A percentile compares a stretch with the other conserved stretches of the same genome.
phyloP scores from a whole-genome alignment of 352 stramenopile species.

The Phytophthora megakarya region DNA sequence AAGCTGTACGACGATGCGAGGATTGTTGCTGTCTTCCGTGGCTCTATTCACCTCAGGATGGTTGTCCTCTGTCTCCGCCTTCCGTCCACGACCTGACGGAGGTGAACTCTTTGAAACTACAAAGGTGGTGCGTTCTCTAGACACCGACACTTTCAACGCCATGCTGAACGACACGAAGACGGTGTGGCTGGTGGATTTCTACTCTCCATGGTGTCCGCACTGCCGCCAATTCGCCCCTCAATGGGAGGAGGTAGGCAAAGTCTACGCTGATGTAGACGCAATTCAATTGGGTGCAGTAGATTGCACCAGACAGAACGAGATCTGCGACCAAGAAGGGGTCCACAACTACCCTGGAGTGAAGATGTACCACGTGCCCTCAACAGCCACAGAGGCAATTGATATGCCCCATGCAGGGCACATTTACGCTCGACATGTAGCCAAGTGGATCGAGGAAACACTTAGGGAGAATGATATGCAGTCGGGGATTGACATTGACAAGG shows the following conservation, averaged over 20 bases:
- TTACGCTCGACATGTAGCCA: conserved; percentile 48
- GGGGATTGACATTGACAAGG: conserved; percentile 54
- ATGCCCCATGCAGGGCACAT: conserved; percentile 40
- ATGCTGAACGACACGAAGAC: conserved; percentile 53
- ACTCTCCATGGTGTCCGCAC: conserved; percentile 81
- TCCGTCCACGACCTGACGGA: conserved; percentile 12
- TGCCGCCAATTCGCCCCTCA: conserved; percentile 71
- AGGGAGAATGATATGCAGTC: conserved; percentile 52
- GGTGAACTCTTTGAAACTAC: conserved; percentile 25
- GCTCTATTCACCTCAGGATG: conserved; percentile 1
- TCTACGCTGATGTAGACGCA: conserved; percentile 48
- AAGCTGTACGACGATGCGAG: too few species aligned
- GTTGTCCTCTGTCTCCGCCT: conserved; percentile 1
- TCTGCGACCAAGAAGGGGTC: conserved; percentile 65
- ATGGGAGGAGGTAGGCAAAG: conserved; percentile 60
- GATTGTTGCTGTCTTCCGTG: conserved; percentile 6
- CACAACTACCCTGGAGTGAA: conserved; percentile 65
- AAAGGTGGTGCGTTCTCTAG: conserved; percentile 29
- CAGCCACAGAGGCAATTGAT: conserved; percentile 29
- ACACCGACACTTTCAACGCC: conserved; percentile 37
- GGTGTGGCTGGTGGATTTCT: conserved; percentile 82
- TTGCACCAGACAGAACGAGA: conserved; percentile 56
- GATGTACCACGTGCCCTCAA: conserved; percentile 60
- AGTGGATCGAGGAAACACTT: conserved; percentile 67
- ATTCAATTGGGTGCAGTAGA: conserved; percentile 74